Conservation (phyloP, 352 stramenopile species). For the Achlya hypogyna region DNA sequence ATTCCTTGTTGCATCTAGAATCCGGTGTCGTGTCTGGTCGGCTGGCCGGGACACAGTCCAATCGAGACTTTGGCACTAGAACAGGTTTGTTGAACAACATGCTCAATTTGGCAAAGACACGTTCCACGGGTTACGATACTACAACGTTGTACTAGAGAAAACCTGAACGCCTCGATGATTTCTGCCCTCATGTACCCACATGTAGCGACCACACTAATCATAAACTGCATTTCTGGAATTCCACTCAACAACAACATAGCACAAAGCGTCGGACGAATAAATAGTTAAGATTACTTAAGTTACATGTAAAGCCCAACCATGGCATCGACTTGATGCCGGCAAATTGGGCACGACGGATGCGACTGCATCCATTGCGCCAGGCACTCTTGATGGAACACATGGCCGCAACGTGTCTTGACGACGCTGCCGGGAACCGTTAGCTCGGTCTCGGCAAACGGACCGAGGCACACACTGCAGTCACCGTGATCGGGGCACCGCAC, state of each 20-base stretch:
- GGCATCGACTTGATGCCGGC: background rate
- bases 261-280: background rate
- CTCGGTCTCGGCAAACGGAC: background rate
- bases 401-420: background rate
- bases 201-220: too few relatives aligned
- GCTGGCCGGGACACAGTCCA: too few relatives aligned
- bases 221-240: too few relatives aligned
- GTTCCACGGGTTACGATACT: too few relatives aligned
- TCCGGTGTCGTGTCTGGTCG: too few relatives aligned
- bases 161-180: too few relatives aligned
- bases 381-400: slow-evolving; percentile 4
- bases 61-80: too few relatives aligned
- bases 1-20: too few relatives aligned
- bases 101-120: too few relatives aligned
- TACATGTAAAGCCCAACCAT: slow-evolving; percentile 4
- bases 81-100: too few relatives aligned
- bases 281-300: slow-evolving; percentile 1
- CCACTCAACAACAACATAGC: background rate
- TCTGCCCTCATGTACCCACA: too few relatives aligned
- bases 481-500: background rate
- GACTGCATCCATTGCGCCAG: background rate
- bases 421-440: background rate
- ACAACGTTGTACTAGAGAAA: too few relatives aligned
- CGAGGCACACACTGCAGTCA: slow-evolving; percentile 1
- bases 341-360: background rate